These are phyloP conservation scores for Hypoxylon sp. DNA, from an alignment of 2,329 filamentous ascomycete genomes.

Conservation along the genomic window DNA sequence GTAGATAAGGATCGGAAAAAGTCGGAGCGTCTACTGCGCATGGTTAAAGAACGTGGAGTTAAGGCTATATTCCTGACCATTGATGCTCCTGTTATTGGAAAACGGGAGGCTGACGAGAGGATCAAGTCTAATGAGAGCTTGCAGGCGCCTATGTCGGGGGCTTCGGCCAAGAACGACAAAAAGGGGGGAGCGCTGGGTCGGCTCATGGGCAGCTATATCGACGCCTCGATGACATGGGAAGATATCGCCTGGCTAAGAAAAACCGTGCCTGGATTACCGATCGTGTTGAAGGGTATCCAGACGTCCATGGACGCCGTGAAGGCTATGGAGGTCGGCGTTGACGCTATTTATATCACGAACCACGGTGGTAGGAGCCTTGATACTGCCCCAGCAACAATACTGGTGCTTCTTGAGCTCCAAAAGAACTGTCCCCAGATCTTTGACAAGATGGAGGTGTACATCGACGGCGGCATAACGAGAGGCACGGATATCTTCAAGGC, in stretches of 20 bases:
- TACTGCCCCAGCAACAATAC: conserved; percentile 64
- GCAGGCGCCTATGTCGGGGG: conserved; percentile 62
- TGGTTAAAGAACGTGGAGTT: conserved; percentile 60
- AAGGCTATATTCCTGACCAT: conserved; percentile 69
- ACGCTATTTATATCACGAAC: conserved; percentile 77
- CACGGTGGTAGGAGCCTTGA: conserved; percentile 73
- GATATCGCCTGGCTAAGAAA: conserved; percentile 74
- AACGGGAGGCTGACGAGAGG: conserved; percentile 63
- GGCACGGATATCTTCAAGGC: conserved; percentile 77
- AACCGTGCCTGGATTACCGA: conserved; percentile 63
- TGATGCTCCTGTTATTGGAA: conserved; percentile 68
- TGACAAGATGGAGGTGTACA: conserved; percentile 68
- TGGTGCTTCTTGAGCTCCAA: conserved; percentile 72
- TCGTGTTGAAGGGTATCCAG: conserved; percentile 79
- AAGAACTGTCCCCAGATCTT: conserved; percentile 71
- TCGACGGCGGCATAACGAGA: conserved; percentile 74
- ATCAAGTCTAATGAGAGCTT: conserved; percentile 61
- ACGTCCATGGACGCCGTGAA: conserved; percentile 70
- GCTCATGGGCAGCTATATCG: conserved; percentile 68
- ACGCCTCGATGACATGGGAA: conserved; percentile 69
- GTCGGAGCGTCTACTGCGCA: conserved; percentile 61
- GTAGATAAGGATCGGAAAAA: conserved; percentile 67
- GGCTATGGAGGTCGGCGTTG: conserved; percentile 69
- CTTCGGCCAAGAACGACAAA: conserved; percentile 61
- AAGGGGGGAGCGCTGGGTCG: conserved; percentile 67